phyloP scores from a whole-genome alignment of 169 alveolate species.

The Theileria luwenshuni region DNA sequence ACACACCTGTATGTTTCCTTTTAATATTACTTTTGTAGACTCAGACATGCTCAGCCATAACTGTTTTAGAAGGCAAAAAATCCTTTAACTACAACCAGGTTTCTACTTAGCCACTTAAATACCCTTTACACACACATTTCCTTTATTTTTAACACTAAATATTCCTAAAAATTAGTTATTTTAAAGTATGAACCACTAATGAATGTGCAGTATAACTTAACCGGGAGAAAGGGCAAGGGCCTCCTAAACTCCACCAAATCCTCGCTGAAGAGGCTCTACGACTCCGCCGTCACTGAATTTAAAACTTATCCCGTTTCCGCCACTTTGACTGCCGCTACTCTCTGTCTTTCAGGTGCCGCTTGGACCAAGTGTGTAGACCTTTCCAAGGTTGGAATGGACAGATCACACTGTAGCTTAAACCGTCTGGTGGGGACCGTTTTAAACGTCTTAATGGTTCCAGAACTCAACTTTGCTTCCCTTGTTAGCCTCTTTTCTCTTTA shows the following conservation, averaged over 20 bases:
- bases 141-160: neutral
- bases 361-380: conserved; percentile 37
- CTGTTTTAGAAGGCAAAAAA: conserved; percentile 6
- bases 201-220: neutral
- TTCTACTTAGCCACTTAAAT: neutral
- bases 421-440: neutral
- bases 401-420: neutral
- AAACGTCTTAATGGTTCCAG: conserved; percentile 35
- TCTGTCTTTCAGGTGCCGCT: conserved; percentile 30
- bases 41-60: too few relatives aligned
- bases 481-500: conserved; percentile 32
- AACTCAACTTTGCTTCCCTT: conserved; percentile 14
- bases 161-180: too few relatives aligned
- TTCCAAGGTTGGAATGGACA: too few relatives aligned
- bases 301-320: conserved; percentile 26
- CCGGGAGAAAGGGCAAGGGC: neutral
- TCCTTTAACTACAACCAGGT: conserved; percentile 2
- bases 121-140: neutral
- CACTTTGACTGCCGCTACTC: conserved; percentile 17
- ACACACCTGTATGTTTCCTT: too few relatives aligned
- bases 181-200: neutral
- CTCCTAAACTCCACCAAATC: conserved; percentile 3
- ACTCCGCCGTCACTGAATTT: neutral
- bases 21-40: too few relatives aligned
- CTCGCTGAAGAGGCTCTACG: neutral